Conservation (phyloP, 2,329 filamentous ascomycete genomes). For the Hymenoscyphus salicellus region DNA sequence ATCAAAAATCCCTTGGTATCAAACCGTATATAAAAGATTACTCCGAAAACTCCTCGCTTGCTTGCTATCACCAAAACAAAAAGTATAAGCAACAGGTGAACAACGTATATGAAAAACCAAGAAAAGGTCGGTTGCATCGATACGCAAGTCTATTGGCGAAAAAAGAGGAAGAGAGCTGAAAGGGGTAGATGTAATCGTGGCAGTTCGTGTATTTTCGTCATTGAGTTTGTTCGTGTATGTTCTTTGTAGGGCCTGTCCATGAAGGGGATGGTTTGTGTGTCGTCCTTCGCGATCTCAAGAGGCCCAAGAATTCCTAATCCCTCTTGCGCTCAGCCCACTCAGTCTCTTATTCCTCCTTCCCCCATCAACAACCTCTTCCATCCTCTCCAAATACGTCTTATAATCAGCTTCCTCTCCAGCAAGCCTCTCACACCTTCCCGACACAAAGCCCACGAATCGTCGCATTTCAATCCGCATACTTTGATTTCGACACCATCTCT, state of each 20-base stretch:
- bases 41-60: not conserved
- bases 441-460: conserved; percentile 20
- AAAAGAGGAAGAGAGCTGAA: not conserved
- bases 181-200: not conserved
- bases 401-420: not conserved
- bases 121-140: not conserved
- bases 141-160: not conserved
- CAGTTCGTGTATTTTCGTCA: not conserved
- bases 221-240: not conserved
- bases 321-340: not conserved
- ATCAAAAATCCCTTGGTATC: not conserved
- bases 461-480: conserved; percentile 17
- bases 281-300: not conserved
- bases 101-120: not conserved
- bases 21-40: not conserved
- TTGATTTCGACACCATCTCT: conserved; percentile 11
- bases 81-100: not conserved
- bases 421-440: conserved; percentile 9
- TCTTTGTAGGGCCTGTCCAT: no score
- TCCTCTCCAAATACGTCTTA: not conserved
- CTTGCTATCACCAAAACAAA: not conserved
- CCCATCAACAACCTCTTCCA: not conserved
- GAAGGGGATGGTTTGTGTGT: no score
- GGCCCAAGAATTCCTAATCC: not conserved
- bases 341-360: not conserved